Conservation (phyloP, 495 filamentous ascomycete genomes). For the Aspergillus sclerotiicarbonarius region DNA sequence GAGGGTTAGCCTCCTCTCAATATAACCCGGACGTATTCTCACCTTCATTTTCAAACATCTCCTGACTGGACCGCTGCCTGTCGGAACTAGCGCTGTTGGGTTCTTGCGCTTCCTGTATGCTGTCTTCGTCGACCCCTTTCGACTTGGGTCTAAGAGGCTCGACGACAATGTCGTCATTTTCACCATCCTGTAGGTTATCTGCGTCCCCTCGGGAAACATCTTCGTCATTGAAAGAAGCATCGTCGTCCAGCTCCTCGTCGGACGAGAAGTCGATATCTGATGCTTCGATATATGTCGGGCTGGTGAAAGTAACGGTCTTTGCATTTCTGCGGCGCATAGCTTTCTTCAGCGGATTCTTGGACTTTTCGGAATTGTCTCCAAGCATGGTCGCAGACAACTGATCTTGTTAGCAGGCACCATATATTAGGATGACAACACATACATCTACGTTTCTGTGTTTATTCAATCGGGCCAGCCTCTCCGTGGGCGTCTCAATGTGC, state of each 20-base stretch:
- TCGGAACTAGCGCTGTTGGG: slow-evolving; percentile 35
- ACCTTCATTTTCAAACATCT: slow-evolving; percentile 57
- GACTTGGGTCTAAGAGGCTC: slow-evolving; percentile 46
- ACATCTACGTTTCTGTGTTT: slow-evolving; percentile 98
- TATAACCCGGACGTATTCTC: slow-evolving; percentile 5
- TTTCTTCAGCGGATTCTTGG: slow-evolving; percentile 85
- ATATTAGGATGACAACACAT: slow-evolving; percentile 32
- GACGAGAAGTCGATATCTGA: slow-evolving; percentile 86
- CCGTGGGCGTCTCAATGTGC: slow-evolving; percentile 97
- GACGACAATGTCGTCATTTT: slow-evolving; percentile 43
- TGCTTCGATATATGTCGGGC: slow-evolving; percentile 85
- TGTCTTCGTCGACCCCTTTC: slow-evolving; percentile 32
- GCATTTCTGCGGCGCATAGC: slow-evolving; percentile 83
- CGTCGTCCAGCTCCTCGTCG: slow-evolving; percentile 72
- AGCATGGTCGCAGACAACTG: slow-evolving; percentile 94
- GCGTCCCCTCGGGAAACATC: slow-evolving; percentile 43
- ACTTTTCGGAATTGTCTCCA: slow-evolving; percentile 82
- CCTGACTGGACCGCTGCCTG: slow-evolving; percentile 58
- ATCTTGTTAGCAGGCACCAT: slow-evolving; percentile 16
- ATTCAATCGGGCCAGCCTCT: slow-evolving; percentile 88
- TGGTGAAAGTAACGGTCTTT: slow-evolving; percentile 85
- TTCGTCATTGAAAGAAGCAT: slow-evolving; percentile 55
- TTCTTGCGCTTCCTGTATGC: slow-evolving; percentile 28
- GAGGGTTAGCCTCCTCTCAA: slow-evolving; percentile 3
- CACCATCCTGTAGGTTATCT: slow-evolving; percentile 35